Evolutionary conservation across 371 early-diverging fungal genomes (phyloP).

Genomic region (Nosema granulosis): DNA sequence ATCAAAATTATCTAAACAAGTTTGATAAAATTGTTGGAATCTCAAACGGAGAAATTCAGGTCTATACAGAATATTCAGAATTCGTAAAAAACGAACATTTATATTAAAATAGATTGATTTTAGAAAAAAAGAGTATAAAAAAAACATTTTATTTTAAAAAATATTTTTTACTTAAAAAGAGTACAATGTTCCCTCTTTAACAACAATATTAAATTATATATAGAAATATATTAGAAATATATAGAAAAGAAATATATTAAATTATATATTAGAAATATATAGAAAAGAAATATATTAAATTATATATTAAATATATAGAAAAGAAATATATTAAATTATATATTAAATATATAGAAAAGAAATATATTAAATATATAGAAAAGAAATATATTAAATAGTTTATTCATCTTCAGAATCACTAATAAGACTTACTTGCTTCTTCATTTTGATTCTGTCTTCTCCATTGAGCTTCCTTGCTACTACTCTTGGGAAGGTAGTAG

Average conservation of each 20-base stretch:
- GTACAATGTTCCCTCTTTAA: no score
- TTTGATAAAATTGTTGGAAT: constrained; percentile 68
- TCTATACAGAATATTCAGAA: constrained; percentile 31
- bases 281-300: no score
- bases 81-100: constrained; percentile 37
- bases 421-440: constrained; percentile 40
- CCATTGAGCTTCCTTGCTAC: constrained; percentile 56
- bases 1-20: constrained; percentile 72
- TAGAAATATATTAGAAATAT: no score
- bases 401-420: neutral
- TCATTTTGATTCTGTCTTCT: constrained; percentile 57
- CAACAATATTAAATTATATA: no score
- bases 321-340: no score
- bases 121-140: neutral
- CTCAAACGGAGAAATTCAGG: constrained; percentile 64
- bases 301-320: no score
- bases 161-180: no score
- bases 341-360: no score
- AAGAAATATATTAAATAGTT: neutral
- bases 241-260: no score
- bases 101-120: constrained; percentile 7
- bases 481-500: constrained; percentile 64
- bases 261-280: no score
- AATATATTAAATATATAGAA: no score
- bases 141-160: neutral